These are phyloP conservation scores for Penicillium waksmanii DNA, from an alignment of 495 filamentous ascomycete genomes.

Conservation along the genomic window DNA sequence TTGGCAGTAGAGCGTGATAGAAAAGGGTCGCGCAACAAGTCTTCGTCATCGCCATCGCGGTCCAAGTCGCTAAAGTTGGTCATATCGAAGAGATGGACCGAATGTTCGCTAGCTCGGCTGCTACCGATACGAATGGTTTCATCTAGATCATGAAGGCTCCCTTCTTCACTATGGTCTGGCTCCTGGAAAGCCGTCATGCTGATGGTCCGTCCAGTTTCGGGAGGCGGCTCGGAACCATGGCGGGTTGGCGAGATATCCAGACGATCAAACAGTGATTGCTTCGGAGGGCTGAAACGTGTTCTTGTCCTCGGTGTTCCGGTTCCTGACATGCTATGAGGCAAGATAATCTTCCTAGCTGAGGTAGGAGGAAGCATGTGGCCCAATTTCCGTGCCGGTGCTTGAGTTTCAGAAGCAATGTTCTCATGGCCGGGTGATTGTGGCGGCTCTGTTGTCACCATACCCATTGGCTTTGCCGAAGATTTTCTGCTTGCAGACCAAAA, in stretches of 20 bases:
- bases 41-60: constrained; percentile 34
- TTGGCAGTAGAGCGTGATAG: constrained; percentile 14
- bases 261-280: constrained; percentile 47
- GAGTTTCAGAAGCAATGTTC: constrained; percentile 20
- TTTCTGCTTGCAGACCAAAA: constrained; percentile 47
- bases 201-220: constrained; percentile 29
- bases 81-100: constrained; percentile 39
- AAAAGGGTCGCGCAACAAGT: constrained; percentile 42
- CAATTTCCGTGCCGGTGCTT: constrained; percentile 29
- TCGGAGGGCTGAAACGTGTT: constrained; percentile 50
- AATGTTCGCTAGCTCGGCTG: constrained; percentile 34
- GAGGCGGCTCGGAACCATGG: constrained; percentile 35
- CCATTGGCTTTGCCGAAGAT: constrained; percentile 23
- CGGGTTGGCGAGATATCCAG: constrained; percentile 48
- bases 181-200: constrained; percentile 25
- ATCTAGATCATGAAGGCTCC: constrained; percentile 25
- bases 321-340: constrained; percentile 42
- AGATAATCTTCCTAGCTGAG: constrained; percentile 38
- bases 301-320: constrained; percentile 31
- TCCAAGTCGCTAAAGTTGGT: constrained; percentile 40
- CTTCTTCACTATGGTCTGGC: constrained; percentile 27
- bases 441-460: constrained; percentile 10
- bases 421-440: constrained; percentile 22
- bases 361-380: constrained; percentile 37
- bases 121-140: constrained; percentile 28